Evolutionary conservation across 2,329 filamentous ascomycete species (phyloP).

Genomic region (Ceratocystis colombiana): DNA sequence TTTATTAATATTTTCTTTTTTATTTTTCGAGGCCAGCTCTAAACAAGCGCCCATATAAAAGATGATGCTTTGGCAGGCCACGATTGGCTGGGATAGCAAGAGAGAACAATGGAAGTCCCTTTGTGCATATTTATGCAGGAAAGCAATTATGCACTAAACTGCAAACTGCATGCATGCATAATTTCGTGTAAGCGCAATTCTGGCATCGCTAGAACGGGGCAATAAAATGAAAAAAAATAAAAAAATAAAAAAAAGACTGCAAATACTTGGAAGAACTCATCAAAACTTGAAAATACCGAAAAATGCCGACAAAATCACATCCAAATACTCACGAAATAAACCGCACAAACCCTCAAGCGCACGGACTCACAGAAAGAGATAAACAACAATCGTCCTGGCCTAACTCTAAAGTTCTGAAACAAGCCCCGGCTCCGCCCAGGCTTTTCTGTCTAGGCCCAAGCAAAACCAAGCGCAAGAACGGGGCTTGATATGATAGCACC

Average conservation of each 20-base stretch:
- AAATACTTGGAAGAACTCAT: too few species aligned
- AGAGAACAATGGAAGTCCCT: background rate
- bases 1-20: background rate
- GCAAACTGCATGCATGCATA: background rate
- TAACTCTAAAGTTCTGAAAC: constrained; percentile 13
- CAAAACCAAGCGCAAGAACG: background rate
- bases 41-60: background rate
- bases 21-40: background rate
- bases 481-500: background rate
- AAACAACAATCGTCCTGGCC: constrained; percentile 6
- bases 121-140: background rate
- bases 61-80: background rate
- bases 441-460: background rate
- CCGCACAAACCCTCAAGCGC: background rate
- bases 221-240: background rate
- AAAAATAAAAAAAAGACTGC: background rate
- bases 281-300: too few species aligned
- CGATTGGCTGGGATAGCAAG: background rate
- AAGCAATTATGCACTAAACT: background rate
- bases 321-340: background rate
- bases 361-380: background rate
- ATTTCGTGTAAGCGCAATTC: background rate
- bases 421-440: constrained; percentile 4
- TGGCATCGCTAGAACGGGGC: background rate
- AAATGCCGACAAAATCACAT: too few species aligned